Evolutionary conservation across 805 yeast genomes (phyloP).

Genomic region (Wickerhamia fluorescens): DNA sequence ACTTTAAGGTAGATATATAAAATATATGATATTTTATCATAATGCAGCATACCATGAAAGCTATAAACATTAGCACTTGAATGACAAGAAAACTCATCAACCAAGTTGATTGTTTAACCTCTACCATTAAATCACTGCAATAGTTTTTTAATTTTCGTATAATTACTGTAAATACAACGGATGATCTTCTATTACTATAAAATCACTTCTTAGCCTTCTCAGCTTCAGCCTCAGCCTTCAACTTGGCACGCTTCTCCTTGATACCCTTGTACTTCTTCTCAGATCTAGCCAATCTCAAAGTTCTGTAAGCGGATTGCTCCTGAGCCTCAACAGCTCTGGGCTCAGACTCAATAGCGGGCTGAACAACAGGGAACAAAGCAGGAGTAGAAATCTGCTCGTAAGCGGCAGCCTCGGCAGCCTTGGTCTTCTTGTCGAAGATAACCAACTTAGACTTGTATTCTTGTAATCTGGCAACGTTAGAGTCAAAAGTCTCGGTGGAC

Average conservation of each 20-base stretch:
- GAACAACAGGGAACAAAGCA: conserved; percentile 87
- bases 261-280: conserved; percentile 90
- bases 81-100: no score
- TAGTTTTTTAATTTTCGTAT: no score
- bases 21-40: no score
- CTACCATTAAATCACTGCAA: no score
- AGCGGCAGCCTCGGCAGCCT: conserved; percentile 56
- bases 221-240: conserved; percentile 98
- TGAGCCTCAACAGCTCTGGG: conserved; percentile 85
- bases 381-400: conserved; percentile 72
- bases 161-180: no score
- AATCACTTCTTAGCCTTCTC: conserved; percentile 92
- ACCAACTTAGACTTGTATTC: conserved; percentile 95
- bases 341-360: conserved; percentile 61
- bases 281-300: conserved; percentile 93
- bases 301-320: conserved; percentile 75
- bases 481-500: conserved; percentile 89
- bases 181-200: no score
- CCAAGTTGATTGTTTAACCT: no score
- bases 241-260: conserved; percentile 97
- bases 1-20: no score
- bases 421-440: conserved; percentile 86
- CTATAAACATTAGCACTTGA: no score
- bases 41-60: no score
- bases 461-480: conserved; percentile 92